Evolutionary conservation across 78 protist genomes (phyloP).

Genomic region (Dictyostelium purpureum): DNA sequence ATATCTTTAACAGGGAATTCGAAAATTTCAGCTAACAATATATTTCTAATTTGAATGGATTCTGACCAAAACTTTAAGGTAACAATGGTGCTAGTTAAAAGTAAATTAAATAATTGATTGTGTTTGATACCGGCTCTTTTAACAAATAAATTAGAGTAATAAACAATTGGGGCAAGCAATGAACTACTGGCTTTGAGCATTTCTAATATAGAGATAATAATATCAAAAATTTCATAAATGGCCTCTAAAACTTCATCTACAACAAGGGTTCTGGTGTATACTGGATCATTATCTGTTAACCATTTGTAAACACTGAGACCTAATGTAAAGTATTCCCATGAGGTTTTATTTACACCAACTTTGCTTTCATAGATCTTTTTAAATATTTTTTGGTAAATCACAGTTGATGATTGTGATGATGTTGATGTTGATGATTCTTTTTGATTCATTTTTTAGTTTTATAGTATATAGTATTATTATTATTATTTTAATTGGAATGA

Average conservation of each 20-base stretch:
- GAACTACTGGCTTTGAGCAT: slow-evolving; percentile 31
- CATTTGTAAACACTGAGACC: slow-evolving; percentile 58
- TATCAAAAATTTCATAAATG: slow-evolving; percentile 68
- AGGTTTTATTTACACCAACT: not conserved
- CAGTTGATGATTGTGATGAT: not conserved
- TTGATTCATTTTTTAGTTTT: not conserved
- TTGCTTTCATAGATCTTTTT: slow-evolving; percentile 14
- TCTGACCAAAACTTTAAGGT: slow-evolving; percentile 71
- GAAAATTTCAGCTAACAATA: slow-evolving; percentile 48
- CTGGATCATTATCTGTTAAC: slow-evolving; percentile 60
- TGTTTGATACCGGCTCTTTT: slow-evolving; percentile 66
- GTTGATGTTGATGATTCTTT: not conserved
- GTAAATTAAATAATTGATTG: slow-evolving; percentile 55
- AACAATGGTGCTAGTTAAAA: slow-evolving; percentile 62
- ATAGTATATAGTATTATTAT: not conserved
- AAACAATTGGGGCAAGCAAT: slow-evolving; percentile 33
- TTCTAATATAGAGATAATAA: slow-evolving; percentile 33
- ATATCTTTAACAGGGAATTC: slow-evolving; percentile 65
- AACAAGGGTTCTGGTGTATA: slow-evolving; percentile 1
- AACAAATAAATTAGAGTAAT: slow-evolving; percentile 61
- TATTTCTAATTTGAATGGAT: slow-evolving; percentile 26
- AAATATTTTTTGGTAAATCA: slow-evolving; percentile 43
- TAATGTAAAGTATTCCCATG: slow-evolving; percentile 59
- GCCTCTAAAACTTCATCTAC: slow-evolving; percentile 49
- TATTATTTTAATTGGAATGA: not conserved